These are phyloP conservation scores for Plasmopara muralis DNA, from an alignment of 352 stramenopile species.

Conservation along the genomic window DNA sequence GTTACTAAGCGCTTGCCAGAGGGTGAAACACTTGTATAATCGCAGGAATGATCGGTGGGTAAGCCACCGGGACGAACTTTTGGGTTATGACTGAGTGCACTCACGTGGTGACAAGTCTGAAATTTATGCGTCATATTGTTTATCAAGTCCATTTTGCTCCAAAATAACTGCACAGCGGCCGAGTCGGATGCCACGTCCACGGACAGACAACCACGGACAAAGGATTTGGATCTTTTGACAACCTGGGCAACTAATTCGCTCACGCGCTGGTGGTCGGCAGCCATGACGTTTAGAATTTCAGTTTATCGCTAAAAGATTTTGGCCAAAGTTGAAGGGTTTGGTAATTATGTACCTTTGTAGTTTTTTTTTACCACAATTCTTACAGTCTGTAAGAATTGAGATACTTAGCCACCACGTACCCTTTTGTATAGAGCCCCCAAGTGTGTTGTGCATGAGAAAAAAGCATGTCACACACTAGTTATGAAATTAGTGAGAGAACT, in stretches of 20 bases:
- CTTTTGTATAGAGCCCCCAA: no score
- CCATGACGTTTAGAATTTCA: no score
- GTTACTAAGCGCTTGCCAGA: slow-evolving; percentile 45
- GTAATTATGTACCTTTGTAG: no score
- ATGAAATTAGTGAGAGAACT: no score
- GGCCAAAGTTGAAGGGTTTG: no score
- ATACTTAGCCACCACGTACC: no score
- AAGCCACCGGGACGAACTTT: slow-evolving; percentile 30
- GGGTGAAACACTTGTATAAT: slow-evolving; percentile 49
- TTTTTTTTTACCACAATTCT: no score
- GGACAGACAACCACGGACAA: slow-evolving; percentile 35
- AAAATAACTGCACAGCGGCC: slow-evolving; percentile 47
- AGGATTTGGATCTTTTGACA: slow-evolving; percentile 42
- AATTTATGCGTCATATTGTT: slow-evolving; percentile 51
- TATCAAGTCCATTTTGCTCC: slow-evolving; percentile 52
- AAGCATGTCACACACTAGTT: no score
- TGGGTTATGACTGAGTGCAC: slow-evolving; percentile 13
- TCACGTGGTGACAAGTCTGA: slow-evolving; percentile 47
- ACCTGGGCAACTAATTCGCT: slow-evolving; percentile 42
- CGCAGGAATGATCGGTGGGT: slow-evolving; percentile 32
- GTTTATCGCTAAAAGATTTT: no score
- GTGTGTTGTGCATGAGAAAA: no score
- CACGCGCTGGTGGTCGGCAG: slow-evolving; percentile 25
- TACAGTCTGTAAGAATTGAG: no score
- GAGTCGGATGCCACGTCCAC: slow-evolving; percentile 15